Conservation (phyloP, 257 asterid genomes). For the Jaltomata sinuosa region DNA sequence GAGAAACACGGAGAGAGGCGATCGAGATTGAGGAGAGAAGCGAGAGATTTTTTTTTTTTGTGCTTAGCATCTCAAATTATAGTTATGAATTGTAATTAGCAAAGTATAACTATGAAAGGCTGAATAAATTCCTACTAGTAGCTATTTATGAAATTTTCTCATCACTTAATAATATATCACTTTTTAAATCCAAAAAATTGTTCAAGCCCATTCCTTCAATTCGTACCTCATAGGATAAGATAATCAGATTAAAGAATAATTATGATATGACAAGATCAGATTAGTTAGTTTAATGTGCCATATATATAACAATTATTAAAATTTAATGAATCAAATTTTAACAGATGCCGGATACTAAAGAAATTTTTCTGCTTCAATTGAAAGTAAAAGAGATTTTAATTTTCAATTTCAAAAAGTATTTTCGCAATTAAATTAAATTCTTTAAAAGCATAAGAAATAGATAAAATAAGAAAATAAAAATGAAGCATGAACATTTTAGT, state of each 20-base stretch:
- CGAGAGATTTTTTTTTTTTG: no score
- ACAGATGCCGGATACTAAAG: not conserved
- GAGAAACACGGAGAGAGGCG: no score
- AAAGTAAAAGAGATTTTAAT: not conserved
- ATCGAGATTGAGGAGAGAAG: no score
- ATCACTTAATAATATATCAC: not conserved
- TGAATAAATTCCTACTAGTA: no score
- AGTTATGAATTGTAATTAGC: no score
- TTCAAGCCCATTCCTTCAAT: not conserved
- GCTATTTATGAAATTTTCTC: no score
- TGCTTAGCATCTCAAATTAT: no score
- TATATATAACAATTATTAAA: not conserved
- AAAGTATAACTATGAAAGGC: no score
- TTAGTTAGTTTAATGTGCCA: not conserved
- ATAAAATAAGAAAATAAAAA: no score
- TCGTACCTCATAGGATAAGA: not conserved
- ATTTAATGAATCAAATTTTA: not conserved
- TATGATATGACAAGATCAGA: not conserved
- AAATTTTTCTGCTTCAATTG: not conserved
- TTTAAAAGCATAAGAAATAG: not conserved
- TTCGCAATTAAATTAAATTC: not conserved
- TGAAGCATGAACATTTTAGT: not conserved
- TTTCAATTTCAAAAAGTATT: not conserved
- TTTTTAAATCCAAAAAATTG: not conserved
- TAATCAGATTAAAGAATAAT: not conserved